A percentile compares a stretch with the other conserved stretches of the same genome.
Conservation (phyloP, 2,329 filamentous ascomycete genomes). For the Talaromyces sp. region DNA sequence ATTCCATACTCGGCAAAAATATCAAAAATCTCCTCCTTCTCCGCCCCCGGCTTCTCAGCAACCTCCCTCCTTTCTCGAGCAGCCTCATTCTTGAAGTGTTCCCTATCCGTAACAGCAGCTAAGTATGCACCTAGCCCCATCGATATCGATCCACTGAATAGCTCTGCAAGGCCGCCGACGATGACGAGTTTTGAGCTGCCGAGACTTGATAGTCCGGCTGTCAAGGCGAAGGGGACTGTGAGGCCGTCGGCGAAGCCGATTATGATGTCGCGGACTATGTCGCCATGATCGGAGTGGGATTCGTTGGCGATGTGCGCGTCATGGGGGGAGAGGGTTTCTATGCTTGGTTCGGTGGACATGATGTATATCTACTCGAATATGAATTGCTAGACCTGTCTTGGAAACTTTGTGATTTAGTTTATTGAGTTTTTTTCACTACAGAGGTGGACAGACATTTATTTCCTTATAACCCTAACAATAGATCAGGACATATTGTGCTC, state of each 20-base stretch:
- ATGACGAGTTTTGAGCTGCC: slow-evolving; percentile 62
- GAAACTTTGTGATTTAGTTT: not conserved
- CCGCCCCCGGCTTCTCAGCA: slow-evolving; percentile 44
- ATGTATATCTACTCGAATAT: no score
- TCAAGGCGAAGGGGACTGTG: slow-evolving; percentile 73
- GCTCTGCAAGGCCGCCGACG: slow-evolving; percentile 66
- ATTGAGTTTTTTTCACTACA: not conserved
- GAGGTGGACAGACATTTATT: not conserved
- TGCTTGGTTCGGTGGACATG: slow-evolving; percentile 3
- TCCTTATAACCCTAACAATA: not conserved
- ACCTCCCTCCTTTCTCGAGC: slow-evolving; percentile 49
- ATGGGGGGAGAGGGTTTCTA: slow-evolving; percentile 9
- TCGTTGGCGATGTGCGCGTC: slow-evolving; percentile 12
- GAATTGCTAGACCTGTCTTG: no score
- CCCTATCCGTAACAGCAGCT: slow-evolving; percentile 46
- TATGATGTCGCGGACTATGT: slow-evolving; percentile 53
- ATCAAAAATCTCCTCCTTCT: slow-evolving; percentile 46
- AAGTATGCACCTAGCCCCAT: slow-evolving; percentile 72
- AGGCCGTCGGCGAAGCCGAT: slow-evolving; percentile 71
- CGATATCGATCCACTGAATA: slow-evolving; percentile 67
- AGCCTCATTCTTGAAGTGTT: slow-evolving; percentile 45
- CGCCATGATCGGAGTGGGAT: slow-evolving; percentile 9
- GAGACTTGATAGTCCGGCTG: slow-evolving; percentile 60
- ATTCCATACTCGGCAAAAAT: slow-evolving; percentile 54
- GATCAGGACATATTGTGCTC: not conserved